Evolutionary conservation across 2,329 filamentous ascomycete genomes (phyloP), one percentile per base, ranked within the genome.

Genomic region (Trichoderma endophyticum): DNA sequence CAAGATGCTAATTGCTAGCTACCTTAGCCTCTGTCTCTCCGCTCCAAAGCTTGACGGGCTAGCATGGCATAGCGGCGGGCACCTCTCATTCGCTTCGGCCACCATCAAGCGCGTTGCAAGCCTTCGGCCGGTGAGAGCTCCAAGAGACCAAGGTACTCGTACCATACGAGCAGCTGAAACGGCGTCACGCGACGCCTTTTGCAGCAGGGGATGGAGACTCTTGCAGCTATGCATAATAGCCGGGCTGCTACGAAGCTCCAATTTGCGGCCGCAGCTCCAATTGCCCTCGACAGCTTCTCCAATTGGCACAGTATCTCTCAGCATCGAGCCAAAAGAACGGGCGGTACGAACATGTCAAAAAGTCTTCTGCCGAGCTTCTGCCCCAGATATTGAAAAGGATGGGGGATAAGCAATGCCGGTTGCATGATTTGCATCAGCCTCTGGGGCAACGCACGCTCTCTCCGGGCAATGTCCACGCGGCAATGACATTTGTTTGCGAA

Each of bases 31-130:
- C 15, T 70, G n/a, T 21, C 54, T 7, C 64, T 39, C 51, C 51
- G 51, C 64, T 59, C 32, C 48, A 54, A 67, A 67, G 64, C 64
- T 57, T 28, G 26, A 39, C 36, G 56, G 66, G 36, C 56, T 51
- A 69, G 59, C 59, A 26, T 60, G 57, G 63, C 32, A 69, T 69
- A 69, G 66, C 66, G 66, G 66, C 66, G 56, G 56, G 66, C 66
- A 60, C 66, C 56, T 69, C 32, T 30, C 18, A 60, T 43, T 61
- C 66, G 66, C 56, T 67, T 60, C 54, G 36, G 65, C 36, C 57
- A 60, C 57, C 26, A 32, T 61, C 66, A 39, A 11, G 48, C 39
- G 39, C 66, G 60, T 62, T 54, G 39, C 66, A 70, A 59, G 64
- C 51, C 64, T 18, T 54, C 51, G 57, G 34, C 32, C 24, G 34